Conservation (phyloP, 306 rosid species). For the Lathyrus tuberosus region DNA sequence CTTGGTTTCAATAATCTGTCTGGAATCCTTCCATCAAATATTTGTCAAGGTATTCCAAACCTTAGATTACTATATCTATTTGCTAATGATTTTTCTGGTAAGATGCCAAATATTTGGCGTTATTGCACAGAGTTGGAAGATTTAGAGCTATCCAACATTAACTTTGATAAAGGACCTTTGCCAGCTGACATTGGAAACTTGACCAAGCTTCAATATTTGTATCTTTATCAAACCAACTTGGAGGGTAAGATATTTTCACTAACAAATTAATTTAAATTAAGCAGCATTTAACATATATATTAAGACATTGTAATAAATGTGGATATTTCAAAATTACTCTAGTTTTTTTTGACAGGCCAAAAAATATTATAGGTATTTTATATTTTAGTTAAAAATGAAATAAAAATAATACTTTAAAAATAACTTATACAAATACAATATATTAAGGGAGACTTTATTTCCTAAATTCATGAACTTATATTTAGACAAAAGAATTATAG, state of each 20-base stretch:
- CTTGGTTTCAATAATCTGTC: conserved; percentile 2
- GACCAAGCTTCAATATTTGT: conserved; percentile 7
- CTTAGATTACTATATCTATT: neutral
- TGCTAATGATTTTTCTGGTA: neutral
- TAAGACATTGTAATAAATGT: too few relatives aligned
- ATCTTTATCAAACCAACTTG: neutral
- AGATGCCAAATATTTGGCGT: conserved; percentile 22
- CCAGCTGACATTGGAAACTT: conserved; percentile 32
- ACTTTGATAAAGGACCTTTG: neutral
- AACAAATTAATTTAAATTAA: too few relatives aligned
- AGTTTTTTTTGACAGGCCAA: too few relatives aligned
- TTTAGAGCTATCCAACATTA: neutral
- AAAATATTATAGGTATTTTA: too few relatives aligned
- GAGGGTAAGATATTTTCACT: neutral
- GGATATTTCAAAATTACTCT: too few relatives aligned
- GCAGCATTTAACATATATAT: too few relatives aligned
- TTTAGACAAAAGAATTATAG: too few relatives aligned
- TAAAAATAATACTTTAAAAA: too few relatives aligned
- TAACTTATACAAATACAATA: too few relatives aligned
- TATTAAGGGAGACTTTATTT: too few relatives aligned
- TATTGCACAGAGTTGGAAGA: conserved; percentile 15
- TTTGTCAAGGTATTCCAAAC: conserved; percentile 27
- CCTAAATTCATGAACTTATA: too few relatives aligned
- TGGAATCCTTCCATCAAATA: conserved; percentile 8
- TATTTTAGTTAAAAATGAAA: too few relatives aligned